Conservation (phyloP, 2,329 filamentous ascomycete species). For the Arthrinium phaeospermum region DNA sequence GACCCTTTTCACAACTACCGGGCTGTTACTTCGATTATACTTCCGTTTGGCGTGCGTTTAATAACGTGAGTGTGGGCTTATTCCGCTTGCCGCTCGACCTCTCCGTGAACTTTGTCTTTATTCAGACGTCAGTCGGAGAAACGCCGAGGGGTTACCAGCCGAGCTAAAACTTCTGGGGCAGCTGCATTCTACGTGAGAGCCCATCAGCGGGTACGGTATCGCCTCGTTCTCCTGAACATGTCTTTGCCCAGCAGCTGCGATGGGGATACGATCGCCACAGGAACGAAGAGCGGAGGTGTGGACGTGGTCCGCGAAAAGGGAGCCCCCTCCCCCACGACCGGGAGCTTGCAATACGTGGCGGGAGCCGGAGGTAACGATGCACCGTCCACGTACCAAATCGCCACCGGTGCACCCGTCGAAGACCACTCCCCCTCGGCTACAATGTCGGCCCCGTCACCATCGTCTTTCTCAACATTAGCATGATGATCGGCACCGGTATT, state of each 20-base stretch:
- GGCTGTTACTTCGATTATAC: too few relatives aligned
- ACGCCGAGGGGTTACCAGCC: too few relatives aligned
- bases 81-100: not conserved
- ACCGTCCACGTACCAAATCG: conserved; percentile 62
- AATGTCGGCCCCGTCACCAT: conserved; percentile 61
- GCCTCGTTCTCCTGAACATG: not conserved
- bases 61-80: not conserved
- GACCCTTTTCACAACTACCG: too few relatives aligned
- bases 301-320: too few relatives aligned
- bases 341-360: conserved; percentile 6
- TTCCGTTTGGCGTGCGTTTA: not conserved
- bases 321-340: not conserved
- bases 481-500: conserved; percentile 69
- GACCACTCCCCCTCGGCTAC: conserved; percentile 62
- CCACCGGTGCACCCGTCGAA: conserved; percentile 66
- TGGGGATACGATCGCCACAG: not conserved
- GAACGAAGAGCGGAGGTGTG: not conserved
- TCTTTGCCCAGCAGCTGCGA: not conserved
- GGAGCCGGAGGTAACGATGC: conserved; percentile 53
- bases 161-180: not conserved
- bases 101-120: not conserved
- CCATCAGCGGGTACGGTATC: too few relatives aligned
- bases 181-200: too few relatives aligned
- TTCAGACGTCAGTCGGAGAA: not conserved
- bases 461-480: conserved; percentile 64